Percentiles rank a stretch among this genome's conserved stretches.
phyloP scores from a whole-genome alignment of 305 asterid species.

The Stenogyne calaminthoides region DNA sequence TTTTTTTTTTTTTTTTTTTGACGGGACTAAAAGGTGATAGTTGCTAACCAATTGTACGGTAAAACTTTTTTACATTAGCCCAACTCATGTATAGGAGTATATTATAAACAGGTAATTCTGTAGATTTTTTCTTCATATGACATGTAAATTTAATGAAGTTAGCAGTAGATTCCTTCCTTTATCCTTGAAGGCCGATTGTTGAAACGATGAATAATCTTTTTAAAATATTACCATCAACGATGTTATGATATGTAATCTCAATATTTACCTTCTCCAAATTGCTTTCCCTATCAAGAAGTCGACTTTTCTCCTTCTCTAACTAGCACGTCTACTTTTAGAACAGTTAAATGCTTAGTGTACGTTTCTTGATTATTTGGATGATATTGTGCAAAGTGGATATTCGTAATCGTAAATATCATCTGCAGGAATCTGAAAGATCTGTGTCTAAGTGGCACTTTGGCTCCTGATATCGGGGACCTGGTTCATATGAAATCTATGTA shows the following conservation, averaged over 20 bases:
- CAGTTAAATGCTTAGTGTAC: not conserved
- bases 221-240: not conserved
- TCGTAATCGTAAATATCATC: constrained; percentile 6
- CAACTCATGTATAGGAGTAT: too few species aligned
- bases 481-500: constrained; percentile 62
- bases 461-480: constrained; percentile 56
- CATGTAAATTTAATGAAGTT: not conserved
- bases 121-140: not conserved
- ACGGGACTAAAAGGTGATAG: too few species aligned
- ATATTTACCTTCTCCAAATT: not conserved
- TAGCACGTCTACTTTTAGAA: too few species aligned
- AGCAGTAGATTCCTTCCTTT: not conserved
- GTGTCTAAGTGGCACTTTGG: constrained; percentile 61
- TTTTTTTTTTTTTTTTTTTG: too few species aligned
- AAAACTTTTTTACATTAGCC: too few species aligned
- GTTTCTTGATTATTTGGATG: constrained; percentile 20
- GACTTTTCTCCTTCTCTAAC: too few species aligned
- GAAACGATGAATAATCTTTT: not conserved
- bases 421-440: constrained; percentile 71
- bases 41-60: too few species aligned
- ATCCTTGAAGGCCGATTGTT: not conserved
- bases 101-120: too few species aligned
- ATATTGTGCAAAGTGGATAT: not conserved
- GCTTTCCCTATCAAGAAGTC: too few species aligned
- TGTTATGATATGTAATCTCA: not conserved